Base-by-base conservation (phyloP, 2,329 filamentous ascomycete genomes). In the Niveomyces coronatus region DNA sequence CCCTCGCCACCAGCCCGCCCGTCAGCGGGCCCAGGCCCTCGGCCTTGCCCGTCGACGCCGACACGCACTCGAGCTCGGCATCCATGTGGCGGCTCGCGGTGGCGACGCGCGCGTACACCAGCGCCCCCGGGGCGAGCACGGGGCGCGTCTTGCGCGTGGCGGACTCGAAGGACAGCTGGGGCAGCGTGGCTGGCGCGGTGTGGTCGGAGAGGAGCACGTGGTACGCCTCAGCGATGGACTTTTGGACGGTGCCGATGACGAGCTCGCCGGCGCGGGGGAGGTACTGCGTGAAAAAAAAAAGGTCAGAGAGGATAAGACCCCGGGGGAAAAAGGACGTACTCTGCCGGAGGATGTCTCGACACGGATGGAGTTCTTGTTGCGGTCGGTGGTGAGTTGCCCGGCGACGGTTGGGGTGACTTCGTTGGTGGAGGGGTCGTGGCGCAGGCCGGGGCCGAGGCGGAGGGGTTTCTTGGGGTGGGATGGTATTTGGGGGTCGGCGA, bases 111-210 rank as follows among this genome's bases (percentile, higher is more conserved):
- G 88, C 89, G 63, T 96, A 96, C 24, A 96, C 85, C 19, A 95
- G 65, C 37, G 85, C 78, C 26, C 86, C 86, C 11, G 76, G 54
- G 19, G 70, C 66, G 30, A 96, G 73, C 46, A 85, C 71, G 0
- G 91, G 91, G 2, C 88, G 74, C 3, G 85, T 94, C 64, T 96
- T 96, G 60, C 88, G 91, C 31, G 82, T 86, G 14, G 87, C 91
- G 45, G 79, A 79, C 61, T 96, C 89, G 57, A 98, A 98, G n/a
- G 87, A 77, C 15, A 96, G 71, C 48, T 94, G 84, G 0, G 85
- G 86, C 1, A 96, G 76, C 14, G 84, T 67, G 1, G 84, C 86
- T 41, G 73, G 62, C 3, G 69, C 53, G 4, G 73, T 72, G 53
- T 78, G 72, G 39, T 77, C 69, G 19, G 85, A 82, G 37, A 96